These are phyloP conservation scores for Tubosaeta brunneosetosa DNA, from an alignment of 768 basidiomycete species.

Conservation along the genomic window DNA sequence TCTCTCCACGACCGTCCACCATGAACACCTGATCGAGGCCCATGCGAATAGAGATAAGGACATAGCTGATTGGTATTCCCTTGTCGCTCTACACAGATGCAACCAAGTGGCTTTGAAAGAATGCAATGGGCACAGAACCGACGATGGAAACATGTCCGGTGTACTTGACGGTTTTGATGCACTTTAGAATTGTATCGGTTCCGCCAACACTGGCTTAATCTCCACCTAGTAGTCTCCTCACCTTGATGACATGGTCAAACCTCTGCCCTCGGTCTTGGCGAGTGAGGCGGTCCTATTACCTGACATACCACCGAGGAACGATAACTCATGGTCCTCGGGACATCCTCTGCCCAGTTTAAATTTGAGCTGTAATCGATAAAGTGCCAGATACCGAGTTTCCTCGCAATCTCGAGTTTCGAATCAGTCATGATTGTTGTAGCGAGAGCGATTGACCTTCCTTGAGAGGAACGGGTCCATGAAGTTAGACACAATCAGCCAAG, in stretches of 20 bases:
- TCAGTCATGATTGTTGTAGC: constrained; percentile 63
- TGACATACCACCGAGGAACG: background rate
- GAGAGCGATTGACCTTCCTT: constrained; percentile 61
- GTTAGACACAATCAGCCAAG: too few species aligned
- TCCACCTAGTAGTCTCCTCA: background rate
- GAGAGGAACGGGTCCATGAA: constrained; percentile 43
- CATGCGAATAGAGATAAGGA: constrained; percentile 92
- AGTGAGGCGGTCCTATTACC: background rate
- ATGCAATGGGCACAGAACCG: constrained; percentile 38
- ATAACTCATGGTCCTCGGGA: constrained; percentile 38
- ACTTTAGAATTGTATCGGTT: constrained; percentile 44
- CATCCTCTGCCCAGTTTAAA: constrained; percentile 56
- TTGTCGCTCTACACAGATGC: constrained; percentile 14
- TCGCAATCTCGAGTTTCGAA: constrained; percentile 51
- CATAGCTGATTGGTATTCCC: constrained; percentile 47
- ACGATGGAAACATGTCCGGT: constrained; percentile 48
- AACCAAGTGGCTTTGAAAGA: background rate
- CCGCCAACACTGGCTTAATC: constrained; percentile 40
- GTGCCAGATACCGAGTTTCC: constrained; percentile 48
- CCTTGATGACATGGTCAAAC: constrained; percentile 36
- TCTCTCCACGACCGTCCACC: constrained; percentile 98
- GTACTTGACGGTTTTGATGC: constrained; percentile 34
- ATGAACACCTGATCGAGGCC: constrained; percentile 98
- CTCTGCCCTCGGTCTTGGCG: constrained; percentile 28
- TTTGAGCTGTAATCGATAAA: constrained; percentile 59